A percentile compares a stretch with the other conserved stretches of the same genome.
phyloP scores from a whole-genome alignment of 805 yeast genomes.

The Candida maesae region DNA sequence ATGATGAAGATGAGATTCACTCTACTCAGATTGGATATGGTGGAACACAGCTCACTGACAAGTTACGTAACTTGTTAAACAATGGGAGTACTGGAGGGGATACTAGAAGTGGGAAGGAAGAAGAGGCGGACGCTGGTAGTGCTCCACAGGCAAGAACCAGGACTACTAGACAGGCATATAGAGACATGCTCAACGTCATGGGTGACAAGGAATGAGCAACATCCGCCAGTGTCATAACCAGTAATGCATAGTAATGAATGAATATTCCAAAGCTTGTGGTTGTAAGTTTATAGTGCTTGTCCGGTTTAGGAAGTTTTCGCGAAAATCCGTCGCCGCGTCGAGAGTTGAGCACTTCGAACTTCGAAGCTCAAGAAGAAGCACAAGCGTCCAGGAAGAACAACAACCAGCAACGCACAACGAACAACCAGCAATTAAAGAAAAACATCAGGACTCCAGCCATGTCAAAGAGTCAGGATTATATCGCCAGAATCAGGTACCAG shows the following conservation, averaged over 20 bases:
- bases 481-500: conserved; percentile 77
- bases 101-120: background rate
- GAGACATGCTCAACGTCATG: conserved; percentile 25
- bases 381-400: too few species aligned
- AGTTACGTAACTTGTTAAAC: conserved; percentile 13
- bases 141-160: conserved; percentile 18
- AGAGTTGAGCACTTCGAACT: too few species aligned
- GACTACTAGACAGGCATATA: conserved; percentile 22
- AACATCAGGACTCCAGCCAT: conserved; percentile 22
- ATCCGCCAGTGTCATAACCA: too few species aligned
- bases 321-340: background rate
- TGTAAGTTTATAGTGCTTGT: too few species aligned
- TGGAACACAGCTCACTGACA: conserved; percentile 12
- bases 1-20: conserved; percentile 2
- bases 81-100: too few species aligned
- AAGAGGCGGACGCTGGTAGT: background rate
- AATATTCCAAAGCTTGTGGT: too few species aligned
- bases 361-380: background rate
- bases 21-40: conserved; percentile 23
- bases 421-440: too few species aligned
- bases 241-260: too few species aligned
- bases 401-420: too few species aligned
- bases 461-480: conserved; percentile 64
- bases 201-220: conserved; percentile 8
- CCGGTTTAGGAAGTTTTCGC: conserved; percentile 2